These are phyloP conservation scores for Chytriomyces confervae DNA, from an alignment of 192 early-diverging fungal species.

Conservation along the genomic window DNA sequence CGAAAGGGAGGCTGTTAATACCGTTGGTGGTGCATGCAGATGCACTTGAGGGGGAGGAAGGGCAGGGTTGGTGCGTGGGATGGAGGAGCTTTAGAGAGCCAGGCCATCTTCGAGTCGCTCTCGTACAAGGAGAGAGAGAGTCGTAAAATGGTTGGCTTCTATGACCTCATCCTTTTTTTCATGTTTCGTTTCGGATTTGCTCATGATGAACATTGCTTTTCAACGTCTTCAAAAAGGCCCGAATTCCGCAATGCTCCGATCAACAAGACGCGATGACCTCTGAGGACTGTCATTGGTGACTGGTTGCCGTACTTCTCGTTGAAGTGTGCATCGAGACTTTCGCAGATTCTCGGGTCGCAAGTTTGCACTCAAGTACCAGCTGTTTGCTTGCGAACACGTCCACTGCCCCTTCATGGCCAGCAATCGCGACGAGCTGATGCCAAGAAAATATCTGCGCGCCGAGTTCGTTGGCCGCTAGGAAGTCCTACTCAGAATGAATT, in stretches of 20 bases:
- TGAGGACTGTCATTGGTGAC: background rate
- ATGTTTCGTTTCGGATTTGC: background rate
- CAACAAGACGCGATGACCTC: too few relatives aligned
- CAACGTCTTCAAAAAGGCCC: too few relatives aligned
- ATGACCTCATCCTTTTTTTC: background rate
- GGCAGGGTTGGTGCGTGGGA: too few relatives aligned
- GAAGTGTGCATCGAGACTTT: slow-evolving; percentile 2
- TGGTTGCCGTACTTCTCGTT: slow-evolving; percentile 2
- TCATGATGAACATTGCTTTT: too few relatives aligned
- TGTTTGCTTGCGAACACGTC: background rate
- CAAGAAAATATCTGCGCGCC: background rate
- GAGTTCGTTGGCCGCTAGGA: too few relatives aligned
- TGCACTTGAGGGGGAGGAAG: background rate
- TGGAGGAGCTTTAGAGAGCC: background rate
- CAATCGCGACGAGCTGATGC: background rate
- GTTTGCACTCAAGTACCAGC: background rate
- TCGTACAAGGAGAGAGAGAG: background rate
- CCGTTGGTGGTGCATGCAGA: background rate
- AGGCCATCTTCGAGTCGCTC: background rate
- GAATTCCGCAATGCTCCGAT: too few relatives aligned
- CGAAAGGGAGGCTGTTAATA: background rate
- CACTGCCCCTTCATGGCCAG: slow-evolving; percentile 7
- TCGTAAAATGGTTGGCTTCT: slow-evolving; percentile 1
- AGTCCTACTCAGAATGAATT: background rate
- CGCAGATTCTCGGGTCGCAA: slow-evolving; percentile 5